Evolutionary conservation across 495 filamentous ascomycete genomes (phyloP).

Genomic region (Hypoxylon subgilvum): DNA sequence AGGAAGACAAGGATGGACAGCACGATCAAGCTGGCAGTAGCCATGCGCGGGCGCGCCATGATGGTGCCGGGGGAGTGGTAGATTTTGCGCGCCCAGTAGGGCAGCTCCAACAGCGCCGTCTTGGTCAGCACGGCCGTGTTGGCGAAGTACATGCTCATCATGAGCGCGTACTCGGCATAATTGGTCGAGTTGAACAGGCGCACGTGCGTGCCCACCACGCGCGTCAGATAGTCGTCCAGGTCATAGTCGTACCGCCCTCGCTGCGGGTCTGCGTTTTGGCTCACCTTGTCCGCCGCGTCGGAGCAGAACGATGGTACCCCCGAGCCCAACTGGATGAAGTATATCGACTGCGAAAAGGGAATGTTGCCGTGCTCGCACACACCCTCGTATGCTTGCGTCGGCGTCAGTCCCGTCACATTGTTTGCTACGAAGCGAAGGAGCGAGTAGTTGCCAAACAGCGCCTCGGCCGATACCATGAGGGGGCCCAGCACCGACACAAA

Average conservation of each 20-base stretch:
- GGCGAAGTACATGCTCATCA: conserved; percentile 10
- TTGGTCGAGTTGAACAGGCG: not conserved
- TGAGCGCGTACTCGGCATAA: conserved; percentile 5
- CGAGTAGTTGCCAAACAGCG: conserved; percentile 3
- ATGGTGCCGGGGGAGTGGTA: not conserved
- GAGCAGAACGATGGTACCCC: not conserved
- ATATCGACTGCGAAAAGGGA: not conserved
- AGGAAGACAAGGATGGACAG: not conserved
- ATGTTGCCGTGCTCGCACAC: conserved; percentile 1
- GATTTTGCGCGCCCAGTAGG: not conserved
- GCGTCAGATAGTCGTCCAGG: not conserved
- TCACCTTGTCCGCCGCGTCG: not conserved
- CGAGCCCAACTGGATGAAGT: not conserved
- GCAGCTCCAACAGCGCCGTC: not conserved
- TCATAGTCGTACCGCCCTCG: no score
- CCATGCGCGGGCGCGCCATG: not conserved
- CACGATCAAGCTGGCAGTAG: not conserved
- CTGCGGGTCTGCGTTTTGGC: not conserved
- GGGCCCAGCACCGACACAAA: not conserved
- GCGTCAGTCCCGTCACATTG: not conserved
- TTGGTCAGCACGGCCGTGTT: conserved; percentile 1
- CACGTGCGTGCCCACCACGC: not conserved
- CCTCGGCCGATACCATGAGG: conserved; percentile 3
- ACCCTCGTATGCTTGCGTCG: not conserved
- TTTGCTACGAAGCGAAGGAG: not conserved